Base-by-base conservation (phyloP, 805 yeast species). In the Soucietia sequanensis region DNA sequence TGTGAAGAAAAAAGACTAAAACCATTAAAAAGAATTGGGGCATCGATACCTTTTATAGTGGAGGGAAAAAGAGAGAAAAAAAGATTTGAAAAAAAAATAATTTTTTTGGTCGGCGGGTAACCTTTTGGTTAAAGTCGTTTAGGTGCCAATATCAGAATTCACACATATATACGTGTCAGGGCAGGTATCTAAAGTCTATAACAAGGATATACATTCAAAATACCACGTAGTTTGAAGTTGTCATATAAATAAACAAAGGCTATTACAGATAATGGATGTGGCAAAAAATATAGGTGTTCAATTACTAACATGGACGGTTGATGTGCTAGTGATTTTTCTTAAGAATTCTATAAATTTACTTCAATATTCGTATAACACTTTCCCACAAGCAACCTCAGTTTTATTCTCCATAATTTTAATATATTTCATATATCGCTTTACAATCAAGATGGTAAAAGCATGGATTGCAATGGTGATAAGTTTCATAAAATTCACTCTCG, bases 391-490 rank as follows among this genome's bases (percentile, higher is more conserved):
- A 11, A 46, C 58, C 4, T 28, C 43, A 12, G 25, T 37, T 7
- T 31, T 50, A 6, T 19, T 53, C 11, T 20, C 41, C 10, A 18
- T 46, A 6, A 23, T 50, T 10, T 40, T 31, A 11, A 34, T 42
- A 3, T 58, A 57, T 35, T n/a, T 50, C 13, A 31, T 39, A 16
- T 57, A 53, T 38, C 46, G 34, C 33, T 19, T 47, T 14, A 16
- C 45, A 6, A 22, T 42, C 5, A 30, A 43, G 8, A 33, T 54
- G 10, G 16, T 56, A 6, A 37, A 33, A 32, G 36, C 56, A 38
- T 55, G 62, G 60, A 15, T 51, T n/a, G 26, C 35, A 3, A 29
- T 55, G 24, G 27, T 56, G 6, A 30, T 54, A n/a, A 27, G 44
- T 6, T 32, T 43, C 13, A n/a, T 54, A 15, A 58, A 54, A 37